Base-by-base conservation (phyloP, 1,284 basidiomycete species). In the Filobasidium uniguttulatum region DNA sequence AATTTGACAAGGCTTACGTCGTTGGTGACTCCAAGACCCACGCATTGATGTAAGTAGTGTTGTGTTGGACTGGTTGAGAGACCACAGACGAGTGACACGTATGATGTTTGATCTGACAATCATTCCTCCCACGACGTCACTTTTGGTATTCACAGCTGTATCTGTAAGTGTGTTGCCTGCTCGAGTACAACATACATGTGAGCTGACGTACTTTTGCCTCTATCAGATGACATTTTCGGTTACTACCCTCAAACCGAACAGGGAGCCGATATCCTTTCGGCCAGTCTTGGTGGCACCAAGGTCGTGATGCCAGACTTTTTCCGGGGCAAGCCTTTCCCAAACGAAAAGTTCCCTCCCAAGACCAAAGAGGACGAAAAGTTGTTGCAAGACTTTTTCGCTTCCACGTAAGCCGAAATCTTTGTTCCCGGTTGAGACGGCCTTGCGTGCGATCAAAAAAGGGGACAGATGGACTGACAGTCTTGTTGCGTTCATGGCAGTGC, bases 231-330 rank as follows among this genome's bases (percentile, higher is more conserved):
- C 54, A 64, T 74, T 54, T 74, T 74, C 44, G 72, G 71, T 36
- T 71, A 59, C 59, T 60, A 59, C 50, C 67, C 71, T 29, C 72
- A 73, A 57, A 71, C 70, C 49, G 57, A 71, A 50, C 73, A 58
- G 65, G 69, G 65, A 50, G 66, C 67, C 54, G 67, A 69, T 56
- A 57, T 70, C 43, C 57, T 69, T 45, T 60, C 61, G 49, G 66
- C 63, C 5, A 35, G 48, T 14, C 14, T 54, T 30, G 65, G 57
- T 50, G 71, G 61, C 50, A 68, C 60, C 52, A 61, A 62, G 49
- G 66, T 72, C n/a, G 57, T 67, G 50, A 68, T 73, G 63, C 71
- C 71, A 41, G 72, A 74, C 59, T 68, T 71, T 56, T 61, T 72
- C 17, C 15, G 44, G 12, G 53, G 53, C 3, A 46, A 54, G 25